Conservation (phyloP, 495 filamentous ascomycete genomes). For the Terfezia boudieri region DNA sequence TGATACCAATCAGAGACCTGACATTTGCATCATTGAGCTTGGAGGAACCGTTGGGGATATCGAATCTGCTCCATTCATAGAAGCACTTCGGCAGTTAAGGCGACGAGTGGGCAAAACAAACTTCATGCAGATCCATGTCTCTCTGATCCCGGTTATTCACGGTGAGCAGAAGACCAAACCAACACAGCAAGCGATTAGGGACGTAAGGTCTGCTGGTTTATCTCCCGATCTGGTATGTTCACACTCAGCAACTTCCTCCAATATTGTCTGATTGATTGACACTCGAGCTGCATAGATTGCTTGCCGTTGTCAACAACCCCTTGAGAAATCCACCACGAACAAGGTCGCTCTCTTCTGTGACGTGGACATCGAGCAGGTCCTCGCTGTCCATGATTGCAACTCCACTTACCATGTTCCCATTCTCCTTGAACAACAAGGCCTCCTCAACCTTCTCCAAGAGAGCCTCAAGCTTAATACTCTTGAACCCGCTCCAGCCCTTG, state of each 20-base stretch:
- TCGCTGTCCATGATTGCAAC: constrained; percentile 64
- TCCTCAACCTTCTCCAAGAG: constrained; percentile 37
- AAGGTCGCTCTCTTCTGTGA: constrained; percentile 82
- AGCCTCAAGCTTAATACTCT: constrained; percentile 37
- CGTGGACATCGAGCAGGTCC: constrained; percentile 55
- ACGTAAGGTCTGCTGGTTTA: constrained; percentile 52
- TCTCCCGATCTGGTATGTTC: constrained; percentile 52
- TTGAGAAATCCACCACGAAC: constrained; percentile 50
- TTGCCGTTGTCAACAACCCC: constrained; percentile 58
- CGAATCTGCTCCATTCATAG: constrained; percentile 72
- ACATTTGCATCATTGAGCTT: constrained; percentile 76
- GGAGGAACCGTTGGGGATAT: constrained; percentile 78
- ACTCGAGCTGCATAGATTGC: constrained; percentile 37
- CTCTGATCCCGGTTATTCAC: constrained; percentile 45
- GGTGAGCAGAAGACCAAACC: constrained; percentile 97
- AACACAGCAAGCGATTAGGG: constrained; percentile 70
- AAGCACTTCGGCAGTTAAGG: constrained; percentile 61
- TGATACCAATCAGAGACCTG: constrained; percentile 55
- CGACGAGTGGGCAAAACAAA: constrained; percentile 51
- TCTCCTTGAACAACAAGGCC: constrained; percentile 58
- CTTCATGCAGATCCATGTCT: constrained; percentile 72
- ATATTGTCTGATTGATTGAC: not conserved
- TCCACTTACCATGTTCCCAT: constrained; percentile 84
- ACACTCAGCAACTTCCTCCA: not conserved
- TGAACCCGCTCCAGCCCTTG: constrained; percentile 24